phyloP scores from a whole-genome alignment of 139 green algal species.

The Coelastrella sp. region DNA sequence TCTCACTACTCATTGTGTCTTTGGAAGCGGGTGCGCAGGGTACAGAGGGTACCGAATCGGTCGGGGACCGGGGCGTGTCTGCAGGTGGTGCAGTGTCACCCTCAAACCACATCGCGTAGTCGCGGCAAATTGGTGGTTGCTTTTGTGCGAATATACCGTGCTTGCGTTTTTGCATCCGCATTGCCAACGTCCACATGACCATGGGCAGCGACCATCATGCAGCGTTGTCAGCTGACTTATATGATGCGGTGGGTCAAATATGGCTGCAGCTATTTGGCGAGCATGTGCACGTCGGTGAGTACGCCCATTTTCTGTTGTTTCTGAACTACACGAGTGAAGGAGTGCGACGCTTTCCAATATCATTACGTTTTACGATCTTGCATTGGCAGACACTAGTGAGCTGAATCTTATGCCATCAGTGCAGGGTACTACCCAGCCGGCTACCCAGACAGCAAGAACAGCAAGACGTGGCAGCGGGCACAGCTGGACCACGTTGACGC shows the following conservation, averaged over 20 bases:
- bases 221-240: background rate
- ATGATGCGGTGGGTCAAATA: slow-evolving; percentile 38
- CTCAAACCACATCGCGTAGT: too few relatives aligned
- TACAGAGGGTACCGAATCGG: too few relatives aligned
- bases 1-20: too few relatives aligned
- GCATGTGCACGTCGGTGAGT: slow-evolving; percentile 43
- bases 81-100: too few relatives aligned
- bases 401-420: background rate
- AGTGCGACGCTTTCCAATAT: background rate
- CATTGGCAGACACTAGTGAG: too few relatives aligned
- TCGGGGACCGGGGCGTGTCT: too few relatives aligned
- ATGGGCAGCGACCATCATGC: background rate
- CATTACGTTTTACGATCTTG: background rate
- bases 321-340: background rate
- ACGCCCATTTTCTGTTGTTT: background rate
- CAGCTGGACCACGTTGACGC: slow-evolving; percentile 36
- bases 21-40: too few relatives aligned
- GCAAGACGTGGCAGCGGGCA: slow-evolving; percentile 23
- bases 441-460: slow-evolving; percentile 1
- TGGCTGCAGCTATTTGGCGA: slow-evolving; percentile 38
- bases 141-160: too few relatives aligned
- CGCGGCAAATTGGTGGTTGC: too few relatives aligned
- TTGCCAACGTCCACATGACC: background rate
- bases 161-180: background rate
- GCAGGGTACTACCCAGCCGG: slow-evolving; percentile 41